These are phyloP conservation scores for Backusella tuberculispora DNA, from an alignment of 192 early-diverging fungal genomes.

Conservation along the genomic window DNA sequence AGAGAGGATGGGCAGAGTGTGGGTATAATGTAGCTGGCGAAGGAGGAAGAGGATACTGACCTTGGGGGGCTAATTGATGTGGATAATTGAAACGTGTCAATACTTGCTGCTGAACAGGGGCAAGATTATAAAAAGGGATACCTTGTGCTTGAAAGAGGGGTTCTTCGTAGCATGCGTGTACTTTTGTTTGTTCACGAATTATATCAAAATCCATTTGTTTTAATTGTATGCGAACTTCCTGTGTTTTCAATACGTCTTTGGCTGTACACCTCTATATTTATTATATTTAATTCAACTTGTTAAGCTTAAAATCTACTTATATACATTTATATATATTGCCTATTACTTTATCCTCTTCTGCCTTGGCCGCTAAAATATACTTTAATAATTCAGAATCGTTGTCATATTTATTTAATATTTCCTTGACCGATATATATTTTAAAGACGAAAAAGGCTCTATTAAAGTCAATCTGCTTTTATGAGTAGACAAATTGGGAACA, in stretches of 20 bases:
- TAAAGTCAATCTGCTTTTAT: background rate
- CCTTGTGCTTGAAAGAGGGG: constrained; percentile 12
- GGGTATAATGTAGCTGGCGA: constrained; percentile 19
- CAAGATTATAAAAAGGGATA: constrained; percentile 9
- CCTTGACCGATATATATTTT: constrained; percentile 7
- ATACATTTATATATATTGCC: background rate
- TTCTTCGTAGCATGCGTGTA: constrained; percentile 1
- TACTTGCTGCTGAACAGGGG: constrained; percentile 32
- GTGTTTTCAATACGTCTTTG: constrained; percentile 18
- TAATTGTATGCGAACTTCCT: constrained; percentile 32
- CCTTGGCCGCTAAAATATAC: constrained; percentile 26
- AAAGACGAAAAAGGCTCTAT: background rate
- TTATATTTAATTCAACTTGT: background rate
- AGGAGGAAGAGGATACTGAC: background rate
- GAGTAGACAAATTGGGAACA: background rate
- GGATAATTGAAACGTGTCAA: constrained; percentile 27
- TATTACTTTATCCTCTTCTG: constrained; percentile 27
- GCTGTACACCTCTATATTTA: constrained; percentile 15
- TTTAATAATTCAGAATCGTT: constrained; percentile 22
- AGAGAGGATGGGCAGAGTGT: constrained; percentile 28
- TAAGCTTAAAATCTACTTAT: background rate
- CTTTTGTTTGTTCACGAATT: constrained; percentile 25
- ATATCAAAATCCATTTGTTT: constrained; percentile 32
- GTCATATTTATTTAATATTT: constrained; percentile 19
- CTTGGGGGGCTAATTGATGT: background rate